Evolutionary conservation across 768 basidiomycete genomes (phyloP).

Genomic region (Rossbeevera mucosa): DNA sequence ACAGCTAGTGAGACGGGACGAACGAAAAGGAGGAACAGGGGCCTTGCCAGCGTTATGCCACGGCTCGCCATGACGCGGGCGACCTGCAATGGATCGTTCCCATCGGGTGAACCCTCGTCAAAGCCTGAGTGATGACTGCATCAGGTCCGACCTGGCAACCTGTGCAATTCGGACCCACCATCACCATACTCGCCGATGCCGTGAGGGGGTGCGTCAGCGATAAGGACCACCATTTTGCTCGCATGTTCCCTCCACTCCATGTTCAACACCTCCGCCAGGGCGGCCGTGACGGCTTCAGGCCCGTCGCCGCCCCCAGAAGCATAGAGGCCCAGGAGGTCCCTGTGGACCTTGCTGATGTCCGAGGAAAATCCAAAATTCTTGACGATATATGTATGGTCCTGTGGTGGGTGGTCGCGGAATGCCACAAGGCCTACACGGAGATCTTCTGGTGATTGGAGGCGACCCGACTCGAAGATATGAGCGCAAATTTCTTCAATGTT

Average conservation of each 20-base stretch:
- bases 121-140: conserved; percentile 58
- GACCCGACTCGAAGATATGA: conserved; percentile 91
- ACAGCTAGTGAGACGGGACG: not conserved
- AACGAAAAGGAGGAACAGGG: conserved; percentile 3
- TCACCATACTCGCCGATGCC: conserved; percentile 97
- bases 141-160: conserved; percentile 10
- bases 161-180: conserved; percentile 45
- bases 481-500: conserved; percentile 96
- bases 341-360: conserved; percentile 83
- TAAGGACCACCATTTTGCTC: conserved; percentile 94
- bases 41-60: conserved; percentile 83
- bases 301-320: conserved; percentile 93
- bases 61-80: conserved; percentile 85
- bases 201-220: conserved; percentile 97
- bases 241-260: conserved; percentile 89
- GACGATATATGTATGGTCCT: conserved; percentile 92
- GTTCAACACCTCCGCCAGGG: conserved; percentile 75
- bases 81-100: conserved; percentile 82
- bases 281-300: conserved; percentile 95
- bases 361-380: conserved; percentile 95
- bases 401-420: conserved; percentile 95
- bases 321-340: conserved; percentile 76
- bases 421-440: conserved; percentile 90
- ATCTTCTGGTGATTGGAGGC: conserved; percentile 82
- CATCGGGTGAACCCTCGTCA: conserved; percentile 91